These are phyloP conservation scores for Tuber calosporum DNA, from an alignment of 495 filamentous ascomycete species.

Conservation along the genomic window DNA sequence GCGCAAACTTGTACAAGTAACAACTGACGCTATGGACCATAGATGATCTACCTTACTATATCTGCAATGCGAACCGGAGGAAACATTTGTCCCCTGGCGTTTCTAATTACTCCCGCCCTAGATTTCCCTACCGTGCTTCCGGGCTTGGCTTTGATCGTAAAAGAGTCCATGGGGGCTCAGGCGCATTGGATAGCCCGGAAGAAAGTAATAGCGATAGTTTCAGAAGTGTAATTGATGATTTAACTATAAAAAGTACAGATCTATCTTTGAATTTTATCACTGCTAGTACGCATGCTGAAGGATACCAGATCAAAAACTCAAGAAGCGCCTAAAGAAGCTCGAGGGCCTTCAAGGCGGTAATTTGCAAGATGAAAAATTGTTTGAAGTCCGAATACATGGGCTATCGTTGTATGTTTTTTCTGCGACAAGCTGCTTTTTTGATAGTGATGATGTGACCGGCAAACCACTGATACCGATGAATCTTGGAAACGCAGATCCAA, in stretches of 20 bases:
- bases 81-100: background rate
- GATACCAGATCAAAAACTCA: conserved; percentile 51
- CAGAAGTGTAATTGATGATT: conserved; percentile 63
- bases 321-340: conserved; percentile 60
- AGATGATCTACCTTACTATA: conserved; percentile 41
- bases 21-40: conserved; percentile 13
- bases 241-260: conserved; percentile 58
- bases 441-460: conserved; percentile 19
- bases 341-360: conserved; percentile 56
- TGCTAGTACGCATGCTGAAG: conserved; percentile 16
- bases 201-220: conserved; percentile 55
- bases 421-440: conserved; percentile 11
- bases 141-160: background rate
- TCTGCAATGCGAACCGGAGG: conserved; percentile 32
- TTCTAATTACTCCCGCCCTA: background rate
- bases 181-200: conserved; percentile 41
- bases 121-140: background rate
- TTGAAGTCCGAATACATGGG: conserved; percentile 68
- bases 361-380: conserved; percentile 60
- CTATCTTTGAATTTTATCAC: background rate
- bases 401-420: conserved; percentile 46
- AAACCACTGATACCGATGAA: conserved; percentile 6
- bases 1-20: background rate
- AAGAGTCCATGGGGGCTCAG: background rate
- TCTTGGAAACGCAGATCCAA: conserved; percentile 45